Percentiles rank a stretch among this genome's conserved stretches.
Evolutionary conservation across 305 asterid genomes (phyloP).

Genomic region (Fraxinus sp.): DNA sequence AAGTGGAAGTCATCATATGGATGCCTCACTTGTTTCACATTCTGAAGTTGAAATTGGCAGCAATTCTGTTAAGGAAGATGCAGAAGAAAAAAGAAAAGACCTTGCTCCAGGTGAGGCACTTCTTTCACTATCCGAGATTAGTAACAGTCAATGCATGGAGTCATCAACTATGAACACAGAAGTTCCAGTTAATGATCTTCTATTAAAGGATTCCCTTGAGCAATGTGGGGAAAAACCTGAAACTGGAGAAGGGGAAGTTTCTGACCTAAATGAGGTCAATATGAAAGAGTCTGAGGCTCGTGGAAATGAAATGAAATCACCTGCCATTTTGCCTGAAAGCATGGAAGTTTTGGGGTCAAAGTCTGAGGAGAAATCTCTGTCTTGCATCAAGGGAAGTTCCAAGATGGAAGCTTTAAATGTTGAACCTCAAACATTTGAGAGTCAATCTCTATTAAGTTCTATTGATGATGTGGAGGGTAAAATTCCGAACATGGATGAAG

Average conservation of each 20-base stretch:
- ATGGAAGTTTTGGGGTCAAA: background rate
- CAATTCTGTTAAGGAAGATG: slow-evolving; percentile 19
- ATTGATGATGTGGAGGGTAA: slow-evolving; percentile 14
- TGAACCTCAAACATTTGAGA: slow-evolving; percentile 12
- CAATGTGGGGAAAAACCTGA: slow-evolving; percentile 1
- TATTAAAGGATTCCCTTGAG: background rate
- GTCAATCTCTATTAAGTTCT: background rate
- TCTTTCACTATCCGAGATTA: slow-evolving; percentile 18
- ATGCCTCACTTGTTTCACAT: slow-evolving; percentile 29
- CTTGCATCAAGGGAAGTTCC: background rate
- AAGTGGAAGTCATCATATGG: slow-evolving; percentile 18
- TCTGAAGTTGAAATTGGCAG: slow-evolving; percentile 11
- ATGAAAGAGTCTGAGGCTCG: slow-evolving; percentile 24
- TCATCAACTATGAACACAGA: slow-evolving; percentile 10
- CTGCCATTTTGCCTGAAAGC: background rate
- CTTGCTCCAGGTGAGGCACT: slow-evolving; percentile 2
- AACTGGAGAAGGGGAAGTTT: slow-evolving; percentile 5
- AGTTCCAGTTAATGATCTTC: slow-evolving; percentile 8
- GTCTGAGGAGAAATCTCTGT: background rate
- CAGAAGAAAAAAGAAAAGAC: slow-evolving; percentile 18
- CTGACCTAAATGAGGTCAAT: slow-evolving; percentile 2
- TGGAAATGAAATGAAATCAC: slow-evolving; percentile 18
- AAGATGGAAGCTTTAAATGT: slow-evolving; percentile 6
- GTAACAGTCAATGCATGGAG: slow-evolving; percentile 15
- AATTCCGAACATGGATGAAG: background rate